Conservation (phyloP, 2,329 filamentous ascomycete species). For the Alternaria solani region DNA sequence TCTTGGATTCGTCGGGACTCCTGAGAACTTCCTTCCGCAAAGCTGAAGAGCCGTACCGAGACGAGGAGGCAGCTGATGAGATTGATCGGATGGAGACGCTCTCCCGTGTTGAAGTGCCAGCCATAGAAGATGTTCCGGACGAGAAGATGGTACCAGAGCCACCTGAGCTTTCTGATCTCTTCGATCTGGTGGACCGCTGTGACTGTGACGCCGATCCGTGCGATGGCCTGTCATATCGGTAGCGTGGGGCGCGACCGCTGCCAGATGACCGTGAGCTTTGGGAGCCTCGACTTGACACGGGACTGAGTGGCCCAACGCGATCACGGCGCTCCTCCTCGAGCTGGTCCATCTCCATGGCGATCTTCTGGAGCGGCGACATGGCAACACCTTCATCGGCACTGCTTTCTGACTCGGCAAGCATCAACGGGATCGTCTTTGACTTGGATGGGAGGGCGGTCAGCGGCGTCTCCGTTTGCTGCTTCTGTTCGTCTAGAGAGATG, state of each 20-base stretch:
- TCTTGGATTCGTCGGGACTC: slow-evolving; percentile 74
- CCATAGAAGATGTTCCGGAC: slow-evolving; percentile 65
- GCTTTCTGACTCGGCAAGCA: slow-evolving; percentile 65
- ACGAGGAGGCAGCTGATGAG: slow-evolving; percentile 58
- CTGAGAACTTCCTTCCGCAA: slow-evolving; percentile 81
- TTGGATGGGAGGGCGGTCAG: slow-evolving; percentile 41
- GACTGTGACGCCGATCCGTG: slow-evolving; percentile 24
- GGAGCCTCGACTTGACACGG: slow-evolving; percentile 72
- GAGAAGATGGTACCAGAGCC: slow-evolving; percentile 72
- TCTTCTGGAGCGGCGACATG: slow-evolving; percentile 76
- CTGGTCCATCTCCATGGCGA: slow-evolving; percentile 74
- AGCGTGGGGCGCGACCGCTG: slow-evolving; percentile 53
- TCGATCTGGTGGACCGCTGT: slow-evolving; percentile 33
- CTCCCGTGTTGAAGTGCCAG: slow-evolving; percentile 54
- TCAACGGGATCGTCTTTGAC: slow-evolving; percentile 39
- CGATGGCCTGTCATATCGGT: slow-evolving; percentile 57
- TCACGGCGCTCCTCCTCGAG: slow-evolving; percentile 68
- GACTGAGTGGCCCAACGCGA: slow-evolving; percentile 71
- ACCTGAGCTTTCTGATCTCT: slow-evolving; percentile 44
- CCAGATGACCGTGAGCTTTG: slow-evolving; percentile 62
- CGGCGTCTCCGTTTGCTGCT: slow-evolving; percentile 52
- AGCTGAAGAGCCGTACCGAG: slow-evolving; percentile 66
- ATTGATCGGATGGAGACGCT: slow-evolving; percentile 64
- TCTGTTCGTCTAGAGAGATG: slow-evolving; percentile 78
- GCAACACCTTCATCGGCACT: slow-evolving; percentile 69